A percentile compares a stretch with the other conserved stretches of the same genome.
phyloP scores from a whole-genome alignment of 2,329 filamentous ascomycete species.

The Aaosphaeria arxii region DNA sequence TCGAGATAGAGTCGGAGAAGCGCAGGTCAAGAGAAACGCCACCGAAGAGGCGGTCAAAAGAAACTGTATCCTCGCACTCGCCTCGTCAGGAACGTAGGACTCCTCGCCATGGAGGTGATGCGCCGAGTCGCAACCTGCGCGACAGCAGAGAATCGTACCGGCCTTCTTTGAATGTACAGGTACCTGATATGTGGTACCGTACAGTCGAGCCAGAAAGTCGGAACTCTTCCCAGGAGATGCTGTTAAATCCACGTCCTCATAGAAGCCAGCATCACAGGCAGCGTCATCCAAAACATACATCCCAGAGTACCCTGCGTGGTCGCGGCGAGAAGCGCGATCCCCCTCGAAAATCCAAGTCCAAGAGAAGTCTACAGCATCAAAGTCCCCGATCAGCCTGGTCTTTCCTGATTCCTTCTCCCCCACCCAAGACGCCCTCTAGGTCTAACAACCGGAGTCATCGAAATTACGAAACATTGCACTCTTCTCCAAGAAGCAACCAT shows the following conservation, averaged over 20 bases:
- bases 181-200: slow-evolving; percentile 27
- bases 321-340: slow-evolving; percentile 36
- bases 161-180: slow-evolving; percentile 22
- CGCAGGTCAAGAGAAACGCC: slow-evolving; percentile 25
- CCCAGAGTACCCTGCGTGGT: slow-evolving; percentile 32
- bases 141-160: slow-evolving; percentile 16
- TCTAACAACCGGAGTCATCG: slow-evolving; percentile 3
- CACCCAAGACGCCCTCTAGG: slow-evolving; percentile 23
- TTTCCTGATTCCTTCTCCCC: slow-evolving; percentile 23
- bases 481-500: slow-evolving; percentile 26
- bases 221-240: slow-evolving; percentile 32
- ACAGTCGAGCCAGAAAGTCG: slow-evolving; percentile 18
- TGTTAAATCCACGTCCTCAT: slow-evolving; percentile 36
- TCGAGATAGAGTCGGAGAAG: slow-evolving; percentile 24
- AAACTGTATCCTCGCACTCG: slow-evolving; percentile 18
- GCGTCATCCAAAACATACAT: slow-evolving; percentile 30
- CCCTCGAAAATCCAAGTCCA: slow-evolving; percentile 28
- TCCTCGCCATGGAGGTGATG: slow-evolving; percentile 12
- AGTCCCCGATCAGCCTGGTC: slow-evolving; percentile 23
- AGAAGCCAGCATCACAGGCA: slow-evolving; percentile 29
- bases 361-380: slow-evolving; percentile 21
- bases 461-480: slow-evolving; percentile 25
- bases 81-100: slow-evolving; percentile 21
- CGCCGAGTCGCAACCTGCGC: slow-evolving; percentile 13
- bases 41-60: slow-evolving; percentile 22